phyloP scores from a whole-genome alignment of 2,329 filamentous ascomycete genomes.

The Hypoxylon sp. region DNA sequence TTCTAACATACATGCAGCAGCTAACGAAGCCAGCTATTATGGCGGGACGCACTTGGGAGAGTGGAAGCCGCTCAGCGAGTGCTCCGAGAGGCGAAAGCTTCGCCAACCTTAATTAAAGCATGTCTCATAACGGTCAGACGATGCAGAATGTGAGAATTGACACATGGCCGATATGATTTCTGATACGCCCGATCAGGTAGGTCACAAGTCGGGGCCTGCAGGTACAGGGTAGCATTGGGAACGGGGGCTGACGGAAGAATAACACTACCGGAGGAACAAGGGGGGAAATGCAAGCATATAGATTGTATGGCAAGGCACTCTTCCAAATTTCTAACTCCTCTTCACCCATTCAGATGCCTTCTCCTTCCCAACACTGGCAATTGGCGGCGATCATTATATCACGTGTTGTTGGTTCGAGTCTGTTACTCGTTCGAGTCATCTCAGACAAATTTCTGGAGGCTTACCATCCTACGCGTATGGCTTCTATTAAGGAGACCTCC shows the following conservation, averaged over 20 bases:
- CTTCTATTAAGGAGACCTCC: conserved; percentile 27
- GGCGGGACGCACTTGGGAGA: conserved; percentile 10
- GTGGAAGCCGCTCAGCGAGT: conserved; percentile 14
- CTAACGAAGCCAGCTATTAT: conserved; percentile 3
- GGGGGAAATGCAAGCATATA: conserved; percentile 19
- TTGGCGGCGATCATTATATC: conserved; percentile 35
- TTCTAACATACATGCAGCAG: conserved; percentile 15
- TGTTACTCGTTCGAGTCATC: conserved; percentile 24
- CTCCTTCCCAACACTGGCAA: conserved; percentile 29
- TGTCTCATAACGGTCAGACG: conserved; percentile 36
- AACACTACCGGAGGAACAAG: conserved; percentile 15
- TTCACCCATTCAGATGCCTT: conserved; percentile 31
- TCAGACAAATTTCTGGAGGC: conserved; percentile 15
- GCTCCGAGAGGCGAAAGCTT: conserved; percentile 16
- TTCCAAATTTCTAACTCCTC: conserved; percentile 22
- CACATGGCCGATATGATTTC: conserved; percentile 16
- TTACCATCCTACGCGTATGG: conserved; percentile 21
- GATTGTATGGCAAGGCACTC: conserved; percentile 17
- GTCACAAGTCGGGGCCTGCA: conserved; percentile 35
- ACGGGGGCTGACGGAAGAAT: conserved; percentile 34
- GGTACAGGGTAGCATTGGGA: conserved; percentile 38
- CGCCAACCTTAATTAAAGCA: conserved; percentile 34
- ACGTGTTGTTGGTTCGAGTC: conserved; percentile 31
- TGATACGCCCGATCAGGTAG: conserved; percentile 42
- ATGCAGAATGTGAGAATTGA: conserved; percentile 26